Evolutionary conservation across 148 eudicot species (phyloP).

Genomic region (Cornus florida): DNA sequence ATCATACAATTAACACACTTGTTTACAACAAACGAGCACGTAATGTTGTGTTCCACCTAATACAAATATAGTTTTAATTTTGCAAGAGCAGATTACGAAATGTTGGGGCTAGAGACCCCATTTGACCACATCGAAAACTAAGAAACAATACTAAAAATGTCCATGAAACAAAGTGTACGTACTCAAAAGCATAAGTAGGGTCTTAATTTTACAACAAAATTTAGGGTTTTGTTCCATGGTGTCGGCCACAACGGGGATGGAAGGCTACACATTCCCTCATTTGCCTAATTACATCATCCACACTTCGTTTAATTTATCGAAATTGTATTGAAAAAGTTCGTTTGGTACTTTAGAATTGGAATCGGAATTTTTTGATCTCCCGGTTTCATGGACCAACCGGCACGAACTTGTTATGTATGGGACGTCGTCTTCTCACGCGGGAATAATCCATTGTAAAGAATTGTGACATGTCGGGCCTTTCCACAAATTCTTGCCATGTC

Average conservation of each 20-base stretch:
- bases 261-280: slow-evolving; percentile 33
- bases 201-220: slow-evolving; percentile 14
- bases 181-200: neutral
- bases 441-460: slow-evolving; percentile 58
- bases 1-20: neutral
- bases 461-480: slow-evolving; percentile 26
- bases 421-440: slow-evolving; percentile 51
- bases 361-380: neutral
- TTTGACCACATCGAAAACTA: slow-evolving; percentile 20
- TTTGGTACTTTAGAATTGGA: neutral
- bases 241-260: slow-evolving; percentile 36
- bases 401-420: slow-evolving; percentile 57
- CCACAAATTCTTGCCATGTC: slow-evolving; percentile 20
- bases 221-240: slow-evolving; percentile 29
- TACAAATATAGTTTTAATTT: neutral
- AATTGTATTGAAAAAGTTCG: neutral
- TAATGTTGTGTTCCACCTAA: slow-evolving; percentile 1
- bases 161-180: slow-evolving; percentile 4
- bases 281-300: slow-evolving; percentile 14
- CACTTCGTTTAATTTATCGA: neutral
- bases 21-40: neutral
- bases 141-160: neutral
- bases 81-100: neutral
- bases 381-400: slow-evolving; percentile 51
- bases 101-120: slow-evolving; percentile 18